phyloP scores from a whole-genome alignment of 495 filamentous ascomycete species.

The Trichoderma virens region DNA sequence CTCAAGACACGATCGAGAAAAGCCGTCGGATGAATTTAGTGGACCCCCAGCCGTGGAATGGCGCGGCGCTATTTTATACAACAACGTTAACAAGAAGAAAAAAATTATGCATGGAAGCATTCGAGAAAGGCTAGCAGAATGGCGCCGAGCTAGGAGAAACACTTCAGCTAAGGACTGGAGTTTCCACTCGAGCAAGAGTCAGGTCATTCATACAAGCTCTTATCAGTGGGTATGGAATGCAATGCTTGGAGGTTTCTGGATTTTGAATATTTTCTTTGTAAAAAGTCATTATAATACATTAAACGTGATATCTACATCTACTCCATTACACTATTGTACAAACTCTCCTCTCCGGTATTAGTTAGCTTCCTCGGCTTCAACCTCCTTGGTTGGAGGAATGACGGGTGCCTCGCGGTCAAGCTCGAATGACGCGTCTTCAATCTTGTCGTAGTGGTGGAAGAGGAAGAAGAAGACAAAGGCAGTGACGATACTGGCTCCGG shows the following conservation, averaged over 20 bases:
- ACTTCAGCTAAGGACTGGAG: not conserved
- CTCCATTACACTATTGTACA: not conserved
- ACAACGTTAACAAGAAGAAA: too few relatives aligned
- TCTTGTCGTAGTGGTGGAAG: conserved; percentile 23
- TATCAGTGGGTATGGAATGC: not conserved
- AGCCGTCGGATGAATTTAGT: too few relatives aligned
- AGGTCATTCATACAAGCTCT: not conserved
- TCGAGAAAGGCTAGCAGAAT: not conserved
- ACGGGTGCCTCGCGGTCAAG: conserved; percentile 15
- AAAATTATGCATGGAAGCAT: not conserved
- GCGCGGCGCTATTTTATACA: not conserved
- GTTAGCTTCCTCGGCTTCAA: not conserved
- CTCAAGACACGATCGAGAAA: too few relatives aligned
- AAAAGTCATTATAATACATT: not conserved
- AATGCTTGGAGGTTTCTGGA: not conserved
- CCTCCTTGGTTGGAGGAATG: not conserved
- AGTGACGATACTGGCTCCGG: conserved; percentile 17
- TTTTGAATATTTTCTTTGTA: not conserved
- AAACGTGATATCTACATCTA: not conserved
- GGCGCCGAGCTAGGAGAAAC: too few relatives aligned
- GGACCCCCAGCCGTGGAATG: too few relatives aligned
- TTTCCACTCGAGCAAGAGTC: not conserved
- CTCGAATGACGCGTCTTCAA: conserved; percentile 23
- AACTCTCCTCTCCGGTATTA: not conserved
- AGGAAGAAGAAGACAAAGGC: conserved; percentile 12